Percentiles rank a stretch among this genome's conserved stretches.
Evolutionary conservation across 148 eudicot species (phyloP).

Genomic region (Persicaria tinctoria): DNA sequence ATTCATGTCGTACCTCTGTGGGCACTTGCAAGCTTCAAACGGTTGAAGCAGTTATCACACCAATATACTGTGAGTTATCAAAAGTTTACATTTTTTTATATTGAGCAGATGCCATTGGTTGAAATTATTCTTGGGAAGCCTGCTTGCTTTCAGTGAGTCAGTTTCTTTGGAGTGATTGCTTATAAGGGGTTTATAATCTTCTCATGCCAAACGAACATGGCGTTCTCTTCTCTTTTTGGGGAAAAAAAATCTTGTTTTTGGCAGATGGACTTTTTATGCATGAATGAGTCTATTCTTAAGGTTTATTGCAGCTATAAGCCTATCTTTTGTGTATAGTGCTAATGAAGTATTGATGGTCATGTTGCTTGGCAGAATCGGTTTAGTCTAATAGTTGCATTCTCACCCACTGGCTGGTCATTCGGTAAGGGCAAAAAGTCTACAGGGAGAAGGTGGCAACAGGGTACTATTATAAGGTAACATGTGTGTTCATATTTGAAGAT

Average conservation of each 20-base stretch:
- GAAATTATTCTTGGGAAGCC: background rate
- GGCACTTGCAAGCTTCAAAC: conserved; percentile 88
- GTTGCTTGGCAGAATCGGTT: conserved; percentile 46
- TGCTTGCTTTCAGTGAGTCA: background rate
- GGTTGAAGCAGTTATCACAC: conserved; percentile 63
- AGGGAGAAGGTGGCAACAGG: conserved; percentile 92
- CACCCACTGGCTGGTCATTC: conserved; percentile 95
- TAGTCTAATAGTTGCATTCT: conserved; percentile 82
- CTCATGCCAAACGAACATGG: no score
- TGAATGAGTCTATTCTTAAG: background rate
- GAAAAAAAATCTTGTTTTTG: background rate
- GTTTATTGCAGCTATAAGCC: background rate
- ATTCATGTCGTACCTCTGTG: conserved; percentile 97
- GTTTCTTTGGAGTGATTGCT: no score
- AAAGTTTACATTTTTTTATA: background rate
- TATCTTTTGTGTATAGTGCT: background rate
- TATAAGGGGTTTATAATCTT: no score
- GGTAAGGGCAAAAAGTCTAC: conserved; percentile 81
- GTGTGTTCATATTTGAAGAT: background rate
- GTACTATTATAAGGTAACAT: conserved; percentile 81
- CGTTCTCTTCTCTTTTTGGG: no score
- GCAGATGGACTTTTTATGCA: background rate
- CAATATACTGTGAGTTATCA: conserved; percentile 61
- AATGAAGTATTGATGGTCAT: background rate
- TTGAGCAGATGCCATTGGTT: background rate